Evolutionary conservation across 2,329 filamentous ascomycete species (phyloP), one percentile per base, ranked within the genome.

Genomic region (Colletotrichum lupini): DNA sequence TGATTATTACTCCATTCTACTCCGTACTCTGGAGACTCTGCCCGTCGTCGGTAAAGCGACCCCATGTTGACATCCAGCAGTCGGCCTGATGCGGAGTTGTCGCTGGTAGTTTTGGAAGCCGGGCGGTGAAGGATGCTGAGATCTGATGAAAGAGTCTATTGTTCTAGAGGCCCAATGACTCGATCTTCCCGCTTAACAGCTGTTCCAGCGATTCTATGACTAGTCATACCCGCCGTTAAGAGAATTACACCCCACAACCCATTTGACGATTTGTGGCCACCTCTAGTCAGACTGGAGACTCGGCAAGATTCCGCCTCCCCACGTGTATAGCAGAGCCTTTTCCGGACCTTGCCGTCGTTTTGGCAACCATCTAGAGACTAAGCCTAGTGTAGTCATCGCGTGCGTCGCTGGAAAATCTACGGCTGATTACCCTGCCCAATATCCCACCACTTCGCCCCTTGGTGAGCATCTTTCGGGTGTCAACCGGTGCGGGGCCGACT

Each of bases 401-500:
- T 49, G 19, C 19, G 42, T 49, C 11, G 49, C 46, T 57, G 67
- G 67, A 5, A 30, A 64, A 70, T 46, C 28, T 42, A 61, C 60
- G 67, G 60, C 24, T 65, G 26, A 60, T 37, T 30, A 24, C 11
- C 66, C 30, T 35, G 35, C 28, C 46, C 19, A 57, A 22, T 49
- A 64, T 64, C 65, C 66, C 59, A 61, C 60, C 60, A 42, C 12
- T 37, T 32, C 24, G 19, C 55, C 9, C 16, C 24, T 28, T 37
- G 16, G 11, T 4, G 22, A 56, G n/a, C 19, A 1, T 19, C 55
- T 37, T 30, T 57, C 46, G 55, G 28, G 28, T 46, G 28, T 52
- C 56, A 24, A 60, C 61, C 67, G 60, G 46, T 26, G 70, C 37
- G 67, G 70, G 70, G 67, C 67, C 67, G 67, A 70, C 56, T 42